phyloP scores from a whole-genome alignment of 306 rosid species.

The Corylus avellana region DNA sequence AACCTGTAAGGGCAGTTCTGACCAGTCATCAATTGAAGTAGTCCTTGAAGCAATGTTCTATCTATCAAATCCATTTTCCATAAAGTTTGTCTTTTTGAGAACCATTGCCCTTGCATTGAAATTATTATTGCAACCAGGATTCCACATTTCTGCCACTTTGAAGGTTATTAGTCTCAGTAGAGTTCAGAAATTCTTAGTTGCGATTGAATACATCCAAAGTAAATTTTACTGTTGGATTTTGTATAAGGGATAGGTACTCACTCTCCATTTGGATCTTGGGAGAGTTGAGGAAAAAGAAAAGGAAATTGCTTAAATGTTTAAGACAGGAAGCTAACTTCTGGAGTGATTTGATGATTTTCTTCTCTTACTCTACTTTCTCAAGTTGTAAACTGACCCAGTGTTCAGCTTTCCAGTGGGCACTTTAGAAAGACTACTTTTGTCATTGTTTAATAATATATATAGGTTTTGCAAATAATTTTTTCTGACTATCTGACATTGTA shows the following conservation, averaged over 20 bases:
- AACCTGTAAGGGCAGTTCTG: not conserved
- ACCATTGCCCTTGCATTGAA: too few relatives aligned
- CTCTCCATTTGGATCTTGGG: not conserved
- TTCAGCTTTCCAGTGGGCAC: not conserved
- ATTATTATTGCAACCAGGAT: too few relatives aligned
- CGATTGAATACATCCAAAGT: not conserved
- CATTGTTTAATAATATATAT: not conserved
- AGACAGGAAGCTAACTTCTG: slow-evolving; percentile 2
- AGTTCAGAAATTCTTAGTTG: not conserved
- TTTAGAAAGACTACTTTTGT: not conserved
- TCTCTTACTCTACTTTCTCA: not conserved
- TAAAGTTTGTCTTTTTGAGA: too few relatives aligned
- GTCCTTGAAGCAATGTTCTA: not conserved
- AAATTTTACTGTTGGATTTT: not conserved
- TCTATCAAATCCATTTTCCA: too few relatives aligned
- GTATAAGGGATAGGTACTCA: not conserved
- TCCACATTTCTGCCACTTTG: slow-evolving; percentile 1
- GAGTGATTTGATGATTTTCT: slow-evolving; percentile 4
- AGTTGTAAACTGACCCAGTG: not conserved
- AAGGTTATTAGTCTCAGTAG: slow-evolving; percentile 1
- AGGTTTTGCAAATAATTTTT: not conserved
- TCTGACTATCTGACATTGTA: not conserved
- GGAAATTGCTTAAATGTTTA: not conserved
- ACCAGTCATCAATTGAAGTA: not conserved
- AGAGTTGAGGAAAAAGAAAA: slow-evolving; percentile 1